Conservation (phyloP, 176 grass and related monocot genomes). For the Musa troglodytarum region DNA sequence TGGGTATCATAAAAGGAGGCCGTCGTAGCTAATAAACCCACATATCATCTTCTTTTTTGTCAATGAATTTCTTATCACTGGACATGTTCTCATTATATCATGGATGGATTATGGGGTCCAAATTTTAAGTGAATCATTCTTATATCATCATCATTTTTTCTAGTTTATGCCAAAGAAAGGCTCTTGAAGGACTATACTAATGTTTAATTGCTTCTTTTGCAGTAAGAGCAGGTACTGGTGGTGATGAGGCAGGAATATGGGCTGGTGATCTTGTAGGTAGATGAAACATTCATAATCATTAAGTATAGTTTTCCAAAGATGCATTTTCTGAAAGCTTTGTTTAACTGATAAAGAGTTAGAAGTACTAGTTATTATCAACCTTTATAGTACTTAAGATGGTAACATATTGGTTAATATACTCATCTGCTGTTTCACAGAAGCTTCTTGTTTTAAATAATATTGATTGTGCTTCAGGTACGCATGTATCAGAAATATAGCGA, state of each 20-base stretch:
- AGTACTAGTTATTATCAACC: neutral
- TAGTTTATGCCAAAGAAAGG: neutral
- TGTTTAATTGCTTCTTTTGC: constrained; percentile 35
- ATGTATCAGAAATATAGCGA: constrained; percentile 91
- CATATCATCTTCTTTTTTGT: neutral
- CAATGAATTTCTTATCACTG: neutral
- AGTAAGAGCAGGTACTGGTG: constrained; percentile 93
- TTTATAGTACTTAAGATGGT: neutral
- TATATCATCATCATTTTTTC: neutral
- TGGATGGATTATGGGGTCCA: neutral
- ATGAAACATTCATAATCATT: constrained; percentile 29
- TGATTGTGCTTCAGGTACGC: constrained; percentile 41
- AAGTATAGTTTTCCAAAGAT: neutral
- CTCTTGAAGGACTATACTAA: constrained; percentile 10
- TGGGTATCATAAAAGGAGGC: neutral
- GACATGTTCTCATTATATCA: neutral
- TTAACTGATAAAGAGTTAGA: neutral
- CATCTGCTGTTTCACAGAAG: neutral
- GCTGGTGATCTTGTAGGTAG: constrained; percentile 99
- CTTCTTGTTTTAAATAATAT: neutral
- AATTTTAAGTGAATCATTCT: neutral
- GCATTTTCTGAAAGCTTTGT: neutral
- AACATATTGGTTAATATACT: neutral
- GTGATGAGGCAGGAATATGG: constrained; percentile 95
- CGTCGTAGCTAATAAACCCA: neutral